Percentiles rank a stretch among this genome's conserved stretches.
These are phyloP conservation scores for Dictyostelium gargantuum DNA, from an alignment of 208 protist species.

Conservation along the genomic window DNA sequence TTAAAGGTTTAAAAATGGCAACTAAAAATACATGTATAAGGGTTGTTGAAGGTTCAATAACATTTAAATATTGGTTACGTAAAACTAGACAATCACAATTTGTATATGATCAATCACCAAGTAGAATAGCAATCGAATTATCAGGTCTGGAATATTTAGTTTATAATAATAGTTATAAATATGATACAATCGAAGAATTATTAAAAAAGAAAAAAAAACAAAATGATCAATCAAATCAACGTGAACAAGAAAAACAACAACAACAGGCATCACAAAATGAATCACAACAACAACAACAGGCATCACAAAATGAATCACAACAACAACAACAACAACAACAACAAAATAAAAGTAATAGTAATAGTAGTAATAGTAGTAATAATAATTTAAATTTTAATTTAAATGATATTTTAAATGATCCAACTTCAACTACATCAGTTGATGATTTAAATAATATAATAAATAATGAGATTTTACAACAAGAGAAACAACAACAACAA, in stretches of 20 bases:
- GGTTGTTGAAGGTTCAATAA: constrained; percentile 29
- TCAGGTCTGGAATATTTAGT: constrained; percentile 63
- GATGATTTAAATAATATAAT: constrained; percentile 11
- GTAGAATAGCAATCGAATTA: constrained; percentile 11
- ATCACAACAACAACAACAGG: not conserved
- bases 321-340: not conserved
- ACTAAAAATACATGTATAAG: constrained; percentile 51
- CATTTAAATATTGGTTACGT: constrained; percentile 43
- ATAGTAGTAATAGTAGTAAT: not conserved
- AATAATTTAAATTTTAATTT: not conserved
- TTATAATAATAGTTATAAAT: constrained; percentile 61
- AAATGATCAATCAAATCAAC: too few relatives aligned
- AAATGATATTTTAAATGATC: constrained; percentile 1
- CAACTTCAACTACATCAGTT: not conserved
- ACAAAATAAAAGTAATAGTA: not conserved
- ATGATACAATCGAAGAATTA: constrained; percentile 48
- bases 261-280: too few relatives aligned
- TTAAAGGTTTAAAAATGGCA: constrained; percentile 51
- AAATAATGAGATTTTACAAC: not conserved
- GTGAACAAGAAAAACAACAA: not conserved
- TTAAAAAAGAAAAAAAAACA: not conserved
- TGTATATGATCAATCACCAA: constrained; percentile 3
- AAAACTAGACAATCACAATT: constrained; percentile 12
- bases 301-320: not conserved
- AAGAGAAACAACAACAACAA: not conserved